phyloP scores from a whole-genome alignment of 2,329 filamentous ascomycete species.

The Malbranchea zuffiana region DNA sequence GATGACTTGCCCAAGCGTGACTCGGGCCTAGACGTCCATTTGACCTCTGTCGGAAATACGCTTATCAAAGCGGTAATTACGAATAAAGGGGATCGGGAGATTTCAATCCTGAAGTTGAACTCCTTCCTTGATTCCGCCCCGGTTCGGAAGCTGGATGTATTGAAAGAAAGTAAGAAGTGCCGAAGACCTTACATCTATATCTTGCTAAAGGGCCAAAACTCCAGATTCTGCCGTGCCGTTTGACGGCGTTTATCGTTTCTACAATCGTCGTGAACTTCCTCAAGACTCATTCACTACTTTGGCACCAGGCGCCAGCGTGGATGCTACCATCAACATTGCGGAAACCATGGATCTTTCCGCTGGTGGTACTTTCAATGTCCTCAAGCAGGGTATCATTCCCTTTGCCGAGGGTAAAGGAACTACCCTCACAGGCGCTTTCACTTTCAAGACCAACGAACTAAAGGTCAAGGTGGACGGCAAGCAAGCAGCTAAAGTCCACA shows the following conservation, averaged over 20 bases:
- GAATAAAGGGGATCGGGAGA: slow-evolving; percentile 24
- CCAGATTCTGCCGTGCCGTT: slow-evolving; percentile 24
- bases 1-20: slow-evolving; percentile 15
- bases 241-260: slow-evolving; percentile 23
- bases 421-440: slow-evolving; percentile 44
- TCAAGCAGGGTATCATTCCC: slow-evolving; percentile 46
- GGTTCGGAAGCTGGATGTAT: slow-evolving; percentile 28
- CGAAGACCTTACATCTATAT: neutral
- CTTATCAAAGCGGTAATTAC: slow-evolving; percentile 28
- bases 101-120: slow-evolving; percentile 29
- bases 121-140: slow-evolving; percentile 27
- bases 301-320: slow-evolving; percentile 20
- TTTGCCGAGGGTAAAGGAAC: slow-evolving; percentile 44
- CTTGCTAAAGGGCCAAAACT: slow-evolving; percentile 1
- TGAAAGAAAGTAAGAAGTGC: slow-evolving; percentile 23
- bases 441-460: slow-evolving; percentile 50
- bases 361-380: slow-evolving; percentile 47
- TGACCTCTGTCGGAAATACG: slow-evolving; percentile 24
- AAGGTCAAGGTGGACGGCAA: slow-evolving; percentile 47
- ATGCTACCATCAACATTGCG: slow-evolving; percentile 29
- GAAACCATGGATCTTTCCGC: slow-evolving; percentile 31
- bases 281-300: slow-evolving; percentile 23
- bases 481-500: slow-evolving; percentile 42
- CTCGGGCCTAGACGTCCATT: slow-evolving; percentile 23
- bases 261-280: slow-evolving; percentile 21